A percentile compares a stretch with the other conserved stretches of the same genome.
These are phyloP conservation scores for Glycine tomentella DNA, from an alignment of 306 rosid species.

Conservation along the genomic window DNA sequence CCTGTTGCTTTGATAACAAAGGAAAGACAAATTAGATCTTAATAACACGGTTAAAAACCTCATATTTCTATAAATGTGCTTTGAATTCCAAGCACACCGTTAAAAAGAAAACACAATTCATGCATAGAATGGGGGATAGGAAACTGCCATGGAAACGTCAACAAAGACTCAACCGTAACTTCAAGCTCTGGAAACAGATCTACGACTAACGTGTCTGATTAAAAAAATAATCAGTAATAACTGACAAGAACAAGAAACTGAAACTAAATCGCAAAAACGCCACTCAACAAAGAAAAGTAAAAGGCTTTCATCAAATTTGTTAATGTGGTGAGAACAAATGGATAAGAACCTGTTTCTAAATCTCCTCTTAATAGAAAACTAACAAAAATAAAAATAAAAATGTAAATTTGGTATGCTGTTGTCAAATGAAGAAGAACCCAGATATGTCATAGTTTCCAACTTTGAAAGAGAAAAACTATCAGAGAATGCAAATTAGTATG, in stretches of 20 bases:
- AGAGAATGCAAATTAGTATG: slow-evolving; percentile 23
- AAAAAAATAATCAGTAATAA: not conserved
- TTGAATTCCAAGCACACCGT: not conserved
- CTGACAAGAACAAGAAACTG: slow-evolving; percentile 17
- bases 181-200: slow-evolving; percentile 34
- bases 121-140: slow-evolving; percentile 34
- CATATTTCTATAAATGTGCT: slow-evolving; percentile 9
- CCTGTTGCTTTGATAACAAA: slow-evolving; percentile 42
- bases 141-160: slow-evolving; percentile 38
- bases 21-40: slow-evolving; percentile 32
- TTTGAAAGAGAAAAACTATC: not conserved
- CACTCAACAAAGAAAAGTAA: slow-evolving; percentile 26
- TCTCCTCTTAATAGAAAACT: not conserved
- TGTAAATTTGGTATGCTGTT: slow-evolving; percentile 10
- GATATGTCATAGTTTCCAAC: slow-evolving; percentile 9
- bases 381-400: not conserved
- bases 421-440: slow-evolving; percentile 36
- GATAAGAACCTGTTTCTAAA: slow-evolving; percentile 15
- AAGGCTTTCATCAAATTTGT: slow-evolving; percentile 20
- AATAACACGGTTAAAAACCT: slow-evolving; percentile 12
- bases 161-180: slow-evolving; percentile 5
- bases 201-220: slow-evolving; percentile 14
- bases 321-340: slow-evolving; percentile 40
- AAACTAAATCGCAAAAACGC: slow-evolving; percentile 31
- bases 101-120: slow-evolving; percentile 21